A percentile compares a stretch with the other conserved stretches of the same genome.
Evolutionary conservation across 805 yeast species (phyloP).

Genomic region (Yarrowia yakushimensis): DNA sequence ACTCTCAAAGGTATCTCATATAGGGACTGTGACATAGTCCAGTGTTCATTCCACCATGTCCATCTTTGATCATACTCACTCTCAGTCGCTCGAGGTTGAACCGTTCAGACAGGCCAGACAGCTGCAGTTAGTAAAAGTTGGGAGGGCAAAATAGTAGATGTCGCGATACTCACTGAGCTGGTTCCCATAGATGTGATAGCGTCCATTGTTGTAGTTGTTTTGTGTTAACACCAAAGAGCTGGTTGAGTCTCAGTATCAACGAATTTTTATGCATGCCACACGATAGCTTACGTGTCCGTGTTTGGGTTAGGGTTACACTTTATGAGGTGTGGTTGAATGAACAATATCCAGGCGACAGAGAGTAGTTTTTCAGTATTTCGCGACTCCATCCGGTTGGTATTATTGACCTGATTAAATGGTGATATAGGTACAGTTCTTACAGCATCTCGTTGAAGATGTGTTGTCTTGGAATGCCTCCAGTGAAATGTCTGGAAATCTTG

Average conservation of each 20-base stretch:
- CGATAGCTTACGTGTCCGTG: slow-evolving; percentile 22
- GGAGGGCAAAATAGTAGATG: no score
- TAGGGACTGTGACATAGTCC: not conserved
- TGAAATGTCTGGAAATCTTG: no score
- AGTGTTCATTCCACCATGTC: slow-evolving; percentile 24
- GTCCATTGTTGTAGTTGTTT: not conserved
- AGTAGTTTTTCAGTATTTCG: no score
- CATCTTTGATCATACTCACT: slow-evolving; percentile 34
- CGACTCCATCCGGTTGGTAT: no score
- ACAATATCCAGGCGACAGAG: no score
- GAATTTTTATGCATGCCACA: slow-evolving; percentile 14
- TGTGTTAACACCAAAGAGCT: not conserved
- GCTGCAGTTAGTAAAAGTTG: slow-evolving; percentile 20
- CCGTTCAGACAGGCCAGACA: slow-evolving; percentile 45
- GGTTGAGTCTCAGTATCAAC: not conserved
- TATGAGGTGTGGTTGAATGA: no score
- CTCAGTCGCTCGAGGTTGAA: slow-evolving; percentile 50
- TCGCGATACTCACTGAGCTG: slow-evolving; percentile 9
- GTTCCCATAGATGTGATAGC: slow-evolving; percentile 25
- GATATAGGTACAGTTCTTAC: no score
- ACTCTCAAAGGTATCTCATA: not conserved
- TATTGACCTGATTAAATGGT: no score
- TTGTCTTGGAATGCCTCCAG: no score
- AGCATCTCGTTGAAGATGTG: no score
- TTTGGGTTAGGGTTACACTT: slow-evolving; percentile 14